These are phyloP conservation scores for Neonectria faginata DNA, from an alignment of 2,329 filamentous ascomycete genomes.

Conservation along the genomic window DNA sequence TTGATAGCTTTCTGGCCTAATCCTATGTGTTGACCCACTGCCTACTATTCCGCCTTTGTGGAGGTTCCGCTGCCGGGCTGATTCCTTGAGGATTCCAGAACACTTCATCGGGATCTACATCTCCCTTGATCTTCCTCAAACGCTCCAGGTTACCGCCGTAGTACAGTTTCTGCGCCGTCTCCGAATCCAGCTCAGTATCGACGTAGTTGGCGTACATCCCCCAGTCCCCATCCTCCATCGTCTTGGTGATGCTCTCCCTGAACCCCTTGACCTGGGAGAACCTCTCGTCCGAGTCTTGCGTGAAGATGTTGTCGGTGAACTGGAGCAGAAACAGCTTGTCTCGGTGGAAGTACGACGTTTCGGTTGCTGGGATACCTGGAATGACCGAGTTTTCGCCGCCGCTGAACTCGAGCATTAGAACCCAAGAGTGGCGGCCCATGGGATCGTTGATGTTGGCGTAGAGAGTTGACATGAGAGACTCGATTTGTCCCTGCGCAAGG, in stretches of 20 bases:
- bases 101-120: conserved; percentile 51
- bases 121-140: conserved; percentile 51
- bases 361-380: conserved; percentile 37
- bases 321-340: conserved; percentile 63
- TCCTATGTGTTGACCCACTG: background rate
- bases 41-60: background rate
- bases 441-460: conserved; percentile 30
- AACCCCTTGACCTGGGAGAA: conserved; percentile 50
- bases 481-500: conserved; percentile 38
- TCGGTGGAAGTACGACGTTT: conserved; percentile 54
- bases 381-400: conserved; percentile 53
- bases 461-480: conserved; percentile 32
- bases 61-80: conserved; percentile 13
- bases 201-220: conserved; percentile 58
- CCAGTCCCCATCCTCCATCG: conserved; percentile 45
- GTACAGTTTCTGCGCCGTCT: conserved; percentile 49
- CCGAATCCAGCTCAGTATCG: conserved; percentile 50
- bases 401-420: conserved; percentile 45
- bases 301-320: conserved; percentile 55
- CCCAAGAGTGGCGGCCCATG: conserved; percentile 25
- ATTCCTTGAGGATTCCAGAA: conserved; percentile 55
- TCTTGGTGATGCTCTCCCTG: conserved; percentile 47
- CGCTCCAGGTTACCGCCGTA: conserved; percentile 50
- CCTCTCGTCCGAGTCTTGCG: conserved; percentile 47
- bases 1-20: too few species aligned